Conservation (phyloP, 129 eudicot species). For the Pseudognaphalium luteoalbum region DNA sequence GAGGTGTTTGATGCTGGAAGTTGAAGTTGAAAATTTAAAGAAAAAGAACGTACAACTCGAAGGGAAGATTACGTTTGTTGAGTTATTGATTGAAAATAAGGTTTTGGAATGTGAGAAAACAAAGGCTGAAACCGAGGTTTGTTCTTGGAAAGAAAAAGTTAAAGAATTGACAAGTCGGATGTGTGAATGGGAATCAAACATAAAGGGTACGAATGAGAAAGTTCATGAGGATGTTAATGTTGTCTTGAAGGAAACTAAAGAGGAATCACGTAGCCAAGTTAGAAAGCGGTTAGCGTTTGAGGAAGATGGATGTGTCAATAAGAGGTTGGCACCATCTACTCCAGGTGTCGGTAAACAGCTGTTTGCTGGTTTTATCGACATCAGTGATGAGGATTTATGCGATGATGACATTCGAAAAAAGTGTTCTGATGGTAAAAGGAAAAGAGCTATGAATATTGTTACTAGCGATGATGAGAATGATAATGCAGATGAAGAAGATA, state of each 20-base stretch:
- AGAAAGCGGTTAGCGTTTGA: conserved; percentile 44
- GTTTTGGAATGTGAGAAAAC: conserved; percentile 63
- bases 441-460: neutral
- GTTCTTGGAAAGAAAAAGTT: neutral
- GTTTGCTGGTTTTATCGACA: conserved; percentile 36
- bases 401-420: neutral
- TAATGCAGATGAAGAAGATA: neutral
- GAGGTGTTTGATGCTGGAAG: conserved; percentile 39
- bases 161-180: conserved; percentile 29
- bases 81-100: conserved; percentile 52
- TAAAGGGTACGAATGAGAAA: neutral
- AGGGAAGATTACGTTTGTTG: conserved; percentile 19
- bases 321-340: conserved; percentile 53
- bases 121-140: conserved; percentile 45
- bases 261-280: conserved; percentile 12
- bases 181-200: conserved; percentile 18
- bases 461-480: neutral
- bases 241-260: neutral
- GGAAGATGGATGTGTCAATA: too few relatives aligned
- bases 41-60: conserved; percentile 44
- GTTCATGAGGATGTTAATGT: neutral
- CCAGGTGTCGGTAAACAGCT: conserved; percentile 45
- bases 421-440: neutral
- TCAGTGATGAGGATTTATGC: conserved; percentile 46
- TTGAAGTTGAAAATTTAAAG: conserved; percentile 41